Evolutionary conservation across 1,284 basidiomycete species (phyloP), one percentile per base, ranked within the genome.

Genomic region (Sanghuangporus baumii): DNA sequence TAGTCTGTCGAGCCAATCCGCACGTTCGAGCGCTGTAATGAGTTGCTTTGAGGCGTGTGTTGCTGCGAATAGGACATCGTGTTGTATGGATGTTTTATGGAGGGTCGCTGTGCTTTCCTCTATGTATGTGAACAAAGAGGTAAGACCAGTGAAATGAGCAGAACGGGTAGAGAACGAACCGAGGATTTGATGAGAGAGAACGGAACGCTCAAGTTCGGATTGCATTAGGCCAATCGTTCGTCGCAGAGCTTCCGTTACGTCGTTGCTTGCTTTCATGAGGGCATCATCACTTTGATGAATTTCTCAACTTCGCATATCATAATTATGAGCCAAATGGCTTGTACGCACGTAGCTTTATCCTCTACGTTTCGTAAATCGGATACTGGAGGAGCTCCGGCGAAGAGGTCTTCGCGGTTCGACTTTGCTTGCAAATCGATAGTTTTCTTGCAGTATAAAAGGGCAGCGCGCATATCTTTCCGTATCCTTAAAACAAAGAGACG

Each of bases 1-100:
- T 40, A 95, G 73, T 6, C 94, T 88, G 77, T 98, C 94, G n/a
- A 95, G 78, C 85, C 91, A 89, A 78, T 97, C 94, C 6, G 93
- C 86, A 65, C 88, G 87, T 74, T 96, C 90, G 51, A 98, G 86
- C 0, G 88, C 86, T 16, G 88, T 90, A 67, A 97, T 87, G 64
- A 97, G 84, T 43, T 88, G 82, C 69, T 90, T 88, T 0, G 93
- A 95, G 31, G 90, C 86, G 57, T 80, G 78, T 71, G 97, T 85
- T 61, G 97, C 75, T 57, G 81, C 80, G 41, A 82, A 83, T 67
- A 97, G 87, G 12, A 81, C 81, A 70, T 93, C 89, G 70, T 97
- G 94, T n/a, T 88, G 84, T 9, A 81, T 75, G 0, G 89, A 89
- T 0, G 94, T 88, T 2, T 88, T 83, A 8, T 80, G 80, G 6